Evolutionary conservation across 768 basidiomycete genomes (phyloP), one percentile per base, ranked within the genome.

Genomic region (Brasilioporus rufonigricans): DNA sequence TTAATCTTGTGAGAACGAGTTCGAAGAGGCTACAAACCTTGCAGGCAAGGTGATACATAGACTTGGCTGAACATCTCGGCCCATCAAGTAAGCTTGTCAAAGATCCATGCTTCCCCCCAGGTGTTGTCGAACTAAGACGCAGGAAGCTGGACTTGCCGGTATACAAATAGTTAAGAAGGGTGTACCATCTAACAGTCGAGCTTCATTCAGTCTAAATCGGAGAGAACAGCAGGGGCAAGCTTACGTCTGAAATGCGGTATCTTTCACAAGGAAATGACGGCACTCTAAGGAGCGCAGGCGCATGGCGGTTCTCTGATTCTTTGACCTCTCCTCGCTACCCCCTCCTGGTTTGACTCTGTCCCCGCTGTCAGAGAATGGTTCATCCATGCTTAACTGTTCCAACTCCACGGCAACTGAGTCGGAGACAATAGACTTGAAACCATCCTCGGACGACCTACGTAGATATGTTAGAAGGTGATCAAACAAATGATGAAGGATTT

Each of bases 31-130:
- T 14, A 74, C 77, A 14, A 6, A 41, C 40, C 67, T 76, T 75
- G 32, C 61, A 59, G 4, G 77, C 75, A 12, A 78, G 62, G 16
- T 73, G 71, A 55, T 76, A 78, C 71, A 78, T 77, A 0, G 75
- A 77, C 50, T 78, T 78, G 0, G 76, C 73, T 2, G 76, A 78
- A 44, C 75, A 77, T 14, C 32, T 48, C 5, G 57, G 53, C 5
- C 31, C 40, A 11, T 61, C 49, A 1, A 43, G 9, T 11, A 47
- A 19, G 11, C 6, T 31, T 3, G 12, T 10, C 19, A 23, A 49
- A 21, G 27, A 39, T 31, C 3, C n/a, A 18, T 1, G 36, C 6
- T 49, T 38, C 38, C 26, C 12, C 3, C 24, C 29, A 5, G 44
- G 43, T 32, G 38, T 53, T 16, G 56, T 1, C 8, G 64, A 65